Evolutionary conservation across 768 basidiomycete genomes (phyloP).

Genomic region (Leccinum aurantiacum): DNA sequence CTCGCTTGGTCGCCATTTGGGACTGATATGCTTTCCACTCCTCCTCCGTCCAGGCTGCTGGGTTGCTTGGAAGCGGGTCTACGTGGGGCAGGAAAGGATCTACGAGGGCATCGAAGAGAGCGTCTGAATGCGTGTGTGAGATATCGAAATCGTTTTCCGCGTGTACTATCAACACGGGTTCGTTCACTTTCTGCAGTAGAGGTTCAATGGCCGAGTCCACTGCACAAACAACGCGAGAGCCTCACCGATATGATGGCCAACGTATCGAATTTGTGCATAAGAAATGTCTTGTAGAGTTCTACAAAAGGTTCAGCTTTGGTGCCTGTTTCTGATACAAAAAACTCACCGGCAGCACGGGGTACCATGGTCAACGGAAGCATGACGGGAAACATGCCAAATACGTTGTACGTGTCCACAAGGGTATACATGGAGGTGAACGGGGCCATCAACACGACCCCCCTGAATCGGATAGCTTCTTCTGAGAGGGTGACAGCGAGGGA

Average conservation of each 20-base stretch:
- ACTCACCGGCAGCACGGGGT: conserved; percentile 57
- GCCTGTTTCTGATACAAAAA: conserved; percentile 5
- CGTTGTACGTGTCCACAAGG: conserved; percentile 64
- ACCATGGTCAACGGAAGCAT: conserved; percentile 67
- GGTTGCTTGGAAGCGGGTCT: conserved; percentile 36
- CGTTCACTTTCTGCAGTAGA: conserved; percentile 54
- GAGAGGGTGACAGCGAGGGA: conserved; percentile 50
- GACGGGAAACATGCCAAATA: conserved; percentile 68
- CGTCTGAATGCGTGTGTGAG: conserved; percentile 63
- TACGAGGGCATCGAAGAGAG: conserved; percentile 66
- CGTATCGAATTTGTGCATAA: conserved; percentile 63
- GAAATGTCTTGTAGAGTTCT: conserved; percentile 56
- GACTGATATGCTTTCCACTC: conserved; percentile 46
- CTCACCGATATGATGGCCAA: conserved; percentile 59
- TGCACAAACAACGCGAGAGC: background rate
- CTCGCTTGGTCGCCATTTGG: conserved; percentile 41
- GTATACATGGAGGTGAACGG: conserved; percentile 60
- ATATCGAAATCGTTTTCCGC: conserved; percentile 76
- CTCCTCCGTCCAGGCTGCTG: conserved; percentile 32
- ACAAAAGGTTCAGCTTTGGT: conserved; percentile 1
- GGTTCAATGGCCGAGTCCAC: background rate
- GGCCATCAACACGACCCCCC: conserved; percentile 50
- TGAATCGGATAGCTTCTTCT: conserved; percentile 40
- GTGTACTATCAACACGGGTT: conserved; percentile 71
- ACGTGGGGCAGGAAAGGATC: conserved; percentile 59